Evolutionary conservation across 495 filamentous ascomycete genomes (phyloP), one percentile per base, ranked within the genome.

Genomic region (Hypoxylon crocopeplum): DNA sequence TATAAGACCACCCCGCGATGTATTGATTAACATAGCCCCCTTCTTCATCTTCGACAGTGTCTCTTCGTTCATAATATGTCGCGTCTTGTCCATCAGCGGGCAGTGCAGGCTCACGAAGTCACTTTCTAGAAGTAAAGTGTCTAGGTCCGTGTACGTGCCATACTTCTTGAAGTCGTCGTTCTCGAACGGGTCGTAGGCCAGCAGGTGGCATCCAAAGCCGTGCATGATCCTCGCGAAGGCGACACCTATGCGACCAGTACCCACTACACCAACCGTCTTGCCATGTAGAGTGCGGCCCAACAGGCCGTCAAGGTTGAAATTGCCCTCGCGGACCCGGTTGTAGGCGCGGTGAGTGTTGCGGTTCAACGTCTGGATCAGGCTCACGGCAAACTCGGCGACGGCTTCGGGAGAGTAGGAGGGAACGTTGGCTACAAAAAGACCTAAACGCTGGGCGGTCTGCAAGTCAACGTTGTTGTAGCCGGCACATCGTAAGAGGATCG

Each of bases 381-480:
- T 82, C 12, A 88, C 75, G 15, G 87, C 81, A 65, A 88, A 90
- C 73, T 90, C 87, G 59, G 87, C 87, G 2, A 90, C 87, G 3
- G 87, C 84, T 62, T 89, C 86, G 52, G 87, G 87, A 3, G 83
- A 85, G 69, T 90, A 90, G 1, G 86, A 77, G 0, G 86, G 86
- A 16, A 90, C 87, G 48, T 83, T 82, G 53, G 84, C 85, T 42
- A 90, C 85, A 67, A 86, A 82, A 66, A 90, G 64, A 33, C 82
- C 81, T 2, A 87, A 76, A 17, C 63, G 58, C 56, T 82, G 75
- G 56, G 87, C 87, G 0, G 74, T 68, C 6, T 34, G 27, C 11
- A 90, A 77, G 65, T 89, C 82, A 52, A 90, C 78, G 66, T 88
- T 86, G 69, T 90, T 89, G 77, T 78, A 88, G 27, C 87, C 87